Base-by-base conservation (phyloP, 345 rosid species). In the Turritis glabra region DNA sequence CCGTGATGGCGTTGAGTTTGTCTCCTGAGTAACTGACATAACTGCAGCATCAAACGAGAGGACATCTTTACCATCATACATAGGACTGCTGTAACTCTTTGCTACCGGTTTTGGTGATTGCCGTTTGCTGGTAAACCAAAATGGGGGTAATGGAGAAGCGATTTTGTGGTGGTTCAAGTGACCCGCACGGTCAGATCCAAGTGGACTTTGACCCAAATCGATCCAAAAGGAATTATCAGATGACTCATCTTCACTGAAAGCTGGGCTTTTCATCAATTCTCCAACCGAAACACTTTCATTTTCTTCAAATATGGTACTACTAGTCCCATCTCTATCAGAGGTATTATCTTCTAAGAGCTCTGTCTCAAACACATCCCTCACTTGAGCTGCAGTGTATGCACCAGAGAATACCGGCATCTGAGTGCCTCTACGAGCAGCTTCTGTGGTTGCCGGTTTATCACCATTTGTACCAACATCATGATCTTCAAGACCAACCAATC, bases 31-130 rank as follows among this genome's bases (percentile, higher is more conserved):
- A 81, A 87, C 96, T 33, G 98, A 89, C 64, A 84, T 75, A 74
- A 90, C 86, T 14, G 98, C 98, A 66, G 97, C 97, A 84, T 90
- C 97, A 73, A 92, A 92, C 17, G 98, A 92, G 62, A 90, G 76
- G 61, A 85, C 86, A 69, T 80, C 90, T 67, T 82, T 87, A 78
- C 85, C 87, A 76, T 88, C 92, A 79, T 79, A 86, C 35, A 88
- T 40, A 18, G 96, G 97, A 76, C 97, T 90, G 56, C 89, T 83
- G 73, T 87, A 85, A 54, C 84, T 84, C 64, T 84, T 86, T 14
- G 83, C 81, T 5, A 85, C 74, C 48, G 82, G 85, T 68, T 85
- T 90, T 25, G 93, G 90, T 21, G 91, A 93, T 51, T 67, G 82
- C 27, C 71, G 82, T 73, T 76, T 88, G 75, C 74, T 85, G 72